phyloP scores from a whole-genome alignment of 257 asterid genomes.

The Nicotiana obtusifolia region DNA sequence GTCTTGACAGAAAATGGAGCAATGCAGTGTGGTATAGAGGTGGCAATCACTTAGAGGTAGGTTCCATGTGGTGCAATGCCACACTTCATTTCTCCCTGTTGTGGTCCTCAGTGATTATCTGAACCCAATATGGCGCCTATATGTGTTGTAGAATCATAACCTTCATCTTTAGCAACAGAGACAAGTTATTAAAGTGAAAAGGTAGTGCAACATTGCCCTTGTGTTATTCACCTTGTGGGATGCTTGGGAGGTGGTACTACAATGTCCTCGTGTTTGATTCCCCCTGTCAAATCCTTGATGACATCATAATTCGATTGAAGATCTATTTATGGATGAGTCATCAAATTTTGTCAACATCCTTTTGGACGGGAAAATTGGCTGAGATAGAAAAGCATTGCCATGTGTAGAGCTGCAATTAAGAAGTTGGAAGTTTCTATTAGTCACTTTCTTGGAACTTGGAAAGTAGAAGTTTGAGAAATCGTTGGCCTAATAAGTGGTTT shows the following conservation, averaged over 20 bases:
- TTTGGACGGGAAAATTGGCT: neutral
- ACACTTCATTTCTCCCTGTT: neutral
- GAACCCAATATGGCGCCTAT: neutral
- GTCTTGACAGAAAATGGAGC: neutral
- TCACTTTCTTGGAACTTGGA: neutral
- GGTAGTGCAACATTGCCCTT: conserved; percentile 1
- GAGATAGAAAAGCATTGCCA: neutral
- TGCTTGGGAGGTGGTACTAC: neutral
- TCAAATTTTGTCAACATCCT: neutral
- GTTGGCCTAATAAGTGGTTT: neutral
- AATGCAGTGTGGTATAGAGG: neutral
- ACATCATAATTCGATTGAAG: neutral
- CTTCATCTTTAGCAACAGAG: neutral
- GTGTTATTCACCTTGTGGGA: neutral
- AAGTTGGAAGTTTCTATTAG: neutral
- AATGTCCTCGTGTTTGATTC: neutral
- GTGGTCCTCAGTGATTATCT: neutral
- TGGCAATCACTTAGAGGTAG: neutral
- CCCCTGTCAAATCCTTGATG: neutral
- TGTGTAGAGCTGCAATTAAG: neutral
- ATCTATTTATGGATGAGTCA: neutral
- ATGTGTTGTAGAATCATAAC: neutral
- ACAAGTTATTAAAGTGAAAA: neutral
- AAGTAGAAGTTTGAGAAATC: neutral
- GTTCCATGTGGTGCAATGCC: neutral